Conservation (phyloP, 2,329 filamentous ascomycete species). For the Fusarium multiceps region DNA sequence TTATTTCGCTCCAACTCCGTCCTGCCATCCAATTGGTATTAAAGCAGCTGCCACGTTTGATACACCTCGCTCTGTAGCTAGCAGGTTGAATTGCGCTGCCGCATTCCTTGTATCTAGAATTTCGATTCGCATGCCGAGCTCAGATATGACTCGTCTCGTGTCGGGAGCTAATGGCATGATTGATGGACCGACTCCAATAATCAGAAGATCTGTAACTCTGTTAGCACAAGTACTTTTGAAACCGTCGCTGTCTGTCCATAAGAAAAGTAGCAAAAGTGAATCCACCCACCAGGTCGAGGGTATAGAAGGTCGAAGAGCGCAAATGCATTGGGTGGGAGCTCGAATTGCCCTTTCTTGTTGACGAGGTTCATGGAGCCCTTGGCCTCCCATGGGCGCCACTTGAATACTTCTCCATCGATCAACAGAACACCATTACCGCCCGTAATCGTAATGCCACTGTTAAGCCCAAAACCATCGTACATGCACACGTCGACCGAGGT, state of each 20-base stretch:
- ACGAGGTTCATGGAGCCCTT: conserved; percentile 63
- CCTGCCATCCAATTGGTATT: conserved; percentile 86
- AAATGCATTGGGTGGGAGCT: conserved; percentile 76
- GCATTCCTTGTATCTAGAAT: conserved; percentile 94
- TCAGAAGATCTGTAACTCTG: conserved; percentile 75
- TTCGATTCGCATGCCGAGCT: conserved; percentile 86
- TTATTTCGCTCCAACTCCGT: conserved; percentile 60
- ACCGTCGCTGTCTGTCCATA: background rate
- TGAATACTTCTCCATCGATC: conserved; percentile 87
- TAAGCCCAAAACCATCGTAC: conserved; percentile 84
- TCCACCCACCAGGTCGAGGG: conserved; percentile 83
- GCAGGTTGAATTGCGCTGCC: conserved; percentile 90
- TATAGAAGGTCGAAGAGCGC: conserved; percentile 81
- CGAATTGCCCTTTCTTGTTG: conserved; percentile 85
- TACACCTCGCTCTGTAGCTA: conserved; percentile 93
- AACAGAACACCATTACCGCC: conserved; percentile 80
- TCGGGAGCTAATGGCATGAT: conserved; percentile 81
- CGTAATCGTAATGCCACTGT: conserved; percentile 79
- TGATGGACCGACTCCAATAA: conserved; percentile 84
- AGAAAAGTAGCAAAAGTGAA: background rate
- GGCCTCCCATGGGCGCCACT: conserved; percentile 84
- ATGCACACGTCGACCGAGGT: conserved; percentile 87
- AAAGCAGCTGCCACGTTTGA: conserved; percentile 87
- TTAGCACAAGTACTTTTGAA: conserved; percentile 9
- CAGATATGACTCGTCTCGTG: conserved; percentile 77